Conservation (phyloP, 345 rosid genomes). For the Eutrema japonicum region DNA sequence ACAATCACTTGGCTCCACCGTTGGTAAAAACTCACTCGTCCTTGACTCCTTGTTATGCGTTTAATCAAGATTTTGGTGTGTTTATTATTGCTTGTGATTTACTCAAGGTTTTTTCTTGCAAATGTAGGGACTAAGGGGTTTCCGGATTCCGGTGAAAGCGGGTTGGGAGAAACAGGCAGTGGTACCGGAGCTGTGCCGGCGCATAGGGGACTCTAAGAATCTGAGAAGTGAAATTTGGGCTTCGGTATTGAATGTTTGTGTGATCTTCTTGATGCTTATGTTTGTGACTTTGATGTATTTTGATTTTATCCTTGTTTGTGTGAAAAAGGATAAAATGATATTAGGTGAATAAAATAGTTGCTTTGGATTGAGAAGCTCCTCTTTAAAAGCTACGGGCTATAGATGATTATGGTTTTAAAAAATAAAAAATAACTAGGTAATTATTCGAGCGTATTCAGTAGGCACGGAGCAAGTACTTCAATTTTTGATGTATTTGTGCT, state of each 20-base stretch:
- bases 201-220: conserved; percentile 8
- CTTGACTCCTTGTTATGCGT: background rate
- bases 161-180: background rate
- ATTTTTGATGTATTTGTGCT: too few relatives aligned
- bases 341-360: background rate
- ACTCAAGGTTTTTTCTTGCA: background rate
- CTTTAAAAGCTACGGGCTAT: background rate
- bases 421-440: too few relatives aligned
- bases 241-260: conserved; percentile 12
- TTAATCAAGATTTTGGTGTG: background rate
- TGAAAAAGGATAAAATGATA: conserved; percentile 1
- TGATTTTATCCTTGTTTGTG: conserved; percentile 7
- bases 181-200: conserved; percentile 17
- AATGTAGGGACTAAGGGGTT: conserved; percentile 28
- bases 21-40: conserved; percentile 28
- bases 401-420: background rate
- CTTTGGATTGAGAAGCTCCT: background rate
- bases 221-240: conserved; percentile 15
- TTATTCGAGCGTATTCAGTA: too few relatives aligned
- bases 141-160: conserved; percentile 11
- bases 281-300: conserved; percentile 10
- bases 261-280: background rate
- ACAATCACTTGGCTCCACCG: conserved; percentile 34
- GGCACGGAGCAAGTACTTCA: too few relatives aligned
- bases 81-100: conserved; percentile 1